These are phyloP conservation scores for Cyberlindnera galapagoensis DNA, from an alignment of 805 yeast species.

Conservation along the genomic window DNA sequence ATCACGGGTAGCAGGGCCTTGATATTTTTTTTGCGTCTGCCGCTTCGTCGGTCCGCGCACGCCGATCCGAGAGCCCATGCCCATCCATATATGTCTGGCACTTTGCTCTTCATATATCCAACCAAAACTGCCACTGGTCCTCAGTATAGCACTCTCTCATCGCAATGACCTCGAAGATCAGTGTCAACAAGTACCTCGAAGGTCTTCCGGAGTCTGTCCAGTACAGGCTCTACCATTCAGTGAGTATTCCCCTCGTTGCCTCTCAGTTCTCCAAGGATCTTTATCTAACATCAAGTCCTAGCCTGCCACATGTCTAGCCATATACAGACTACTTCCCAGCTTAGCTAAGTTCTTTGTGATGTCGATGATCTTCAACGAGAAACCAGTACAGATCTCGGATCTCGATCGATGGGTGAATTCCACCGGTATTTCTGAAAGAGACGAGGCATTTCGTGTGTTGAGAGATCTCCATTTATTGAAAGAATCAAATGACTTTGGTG, in stretches of 20 bases:
- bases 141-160: no score
- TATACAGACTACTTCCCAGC: conserved; percentile 83
- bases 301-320: conserved; percentile 92
- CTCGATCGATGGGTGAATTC: conserved; percentile 73
- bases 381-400: conserved; percentile 59
- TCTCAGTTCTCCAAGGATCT: neutral
- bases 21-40: neutral
- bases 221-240: conserved; percentile 66
- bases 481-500: conserved; percentile 41
- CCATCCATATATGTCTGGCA: no score
- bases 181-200: conserved; percentile 85
- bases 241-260: conserved; percentile 12
- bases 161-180: conserved; percentile 38
- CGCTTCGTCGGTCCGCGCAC: neutral
- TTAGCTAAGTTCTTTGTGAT: conserved; percentile 84
- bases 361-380: conserved; percentile 79
- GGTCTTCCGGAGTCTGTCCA: conserved; percentile 86
- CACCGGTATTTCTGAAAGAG: conserved; percentile 43
- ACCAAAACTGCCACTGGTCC: neutral
- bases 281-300: conserved; percentile 10
- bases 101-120: neutral
- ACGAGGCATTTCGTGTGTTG: conserved; percentile 74
- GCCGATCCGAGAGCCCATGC: neutral
- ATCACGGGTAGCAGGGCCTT: no score
- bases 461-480: conserved; percentile 68